Base-by-base conservation (phyloP, 495 filamentous ascomycete genomes). In the Penicillium pancosmium region DNA sequence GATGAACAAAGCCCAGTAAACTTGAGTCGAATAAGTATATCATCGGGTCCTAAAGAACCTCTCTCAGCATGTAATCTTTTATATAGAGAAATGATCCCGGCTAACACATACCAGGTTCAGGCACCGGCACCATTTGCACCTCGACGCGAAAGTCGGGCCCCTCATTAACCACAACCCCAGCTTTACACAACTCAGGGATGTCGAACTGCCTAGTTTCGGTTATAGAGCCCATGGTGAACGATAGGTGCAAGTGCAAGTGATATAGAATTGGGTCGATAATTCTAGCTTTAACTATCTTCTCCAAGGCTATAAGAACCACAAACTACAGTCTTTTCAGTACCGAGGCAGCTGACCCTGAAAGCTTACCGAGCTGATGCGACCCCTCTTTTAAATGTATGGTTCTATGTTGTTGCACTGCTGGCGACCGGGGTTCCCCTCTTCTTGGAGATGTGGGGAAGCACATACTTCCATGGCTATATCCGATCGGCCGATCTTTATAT, bases 101-200 rank as follows among this genome's bases (percentile, higher is more conserved):
- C 5, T 13, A n/a, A 8, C 15, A 27, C 19, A 23, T 73, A 81
- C 79, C 78, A 46, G 80, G 79, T 54, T 80, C 70, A 16, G 83
- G 83, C 0, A 86, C 82, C 31, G 74, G 75, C 6, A 86, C 78
- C 58, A 67, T 69, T 59, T 82, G 74, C 8, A 84, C 76, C 59
- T 80, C 77, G 50, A 84, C 72, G 23, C 65, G 68, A 63, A 84
- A 85, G 54, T 82, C 63, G 0, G 82, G 78, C 4, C 82, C 82
- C 56, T 81, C 78, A 57, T 84, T 82, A 35, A 81, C 68, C 1
- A 84, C 80, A 4, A 84, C 80, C 7, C 78, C 82, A 0, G 80
- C 82, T 58, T 82, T 83, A 62, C 82, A 81, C 67, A 74, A 65
- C 16, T 78, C 78, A 3, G 82, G 82, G 43, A 85, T 80, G 1